Percentiles rank a stretch among this genome's conserved stretches.
phyloP scores from a whole-genome alignment of 768 basidiomycete genomes.

The Naganishia randhawae region DNA sequence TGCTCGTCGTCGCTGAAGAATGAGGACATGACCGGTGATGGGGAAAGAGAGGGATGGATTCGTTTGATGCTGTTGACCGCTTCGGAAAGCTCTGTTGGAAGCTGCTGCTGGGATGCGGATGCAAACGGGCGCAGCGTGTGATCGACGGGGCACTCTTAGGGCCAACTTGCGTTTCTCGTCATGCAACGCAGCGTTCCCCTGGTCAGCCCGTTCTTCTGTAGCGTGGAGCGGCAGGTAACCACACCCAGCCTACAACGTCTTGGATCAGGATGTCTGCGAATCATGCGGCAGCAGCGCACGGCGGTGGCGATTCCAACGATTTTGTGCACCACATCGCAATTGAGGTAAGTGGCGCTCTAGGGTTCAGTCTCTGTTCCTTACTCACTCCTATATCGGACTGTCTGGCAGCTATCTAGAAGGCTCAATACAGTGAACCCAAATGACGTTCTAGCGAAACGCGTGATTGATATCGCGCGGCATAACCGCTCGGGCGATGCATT shows the following conservation, averaged over 20 bases:
- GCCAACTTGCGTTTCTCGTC: no score
- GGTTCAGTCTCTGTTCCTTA: not conserved
- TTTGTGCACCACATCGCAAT: conserved; percentile 49
- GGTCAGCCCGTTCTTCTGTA: no score
- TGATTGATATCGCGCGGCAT: conserved; percentile 73
- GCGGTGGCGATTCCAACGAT: conserved; percentile 27
- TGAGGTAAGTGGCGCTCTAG: conserved; percentile 37
- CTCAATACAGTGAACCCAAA: conserved; percentile 79
- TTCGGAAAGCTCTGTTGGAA: no score
- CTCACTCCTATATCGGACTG: conserved; percentile 55
- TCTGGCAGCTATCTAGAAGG: conserved; percentile 73
- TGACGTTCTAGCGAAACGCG: conserved; percentile 70
- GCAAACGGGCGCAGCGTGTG: no score
- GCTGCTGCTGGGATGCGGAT: no score
- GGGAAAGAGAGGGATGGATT: no score
- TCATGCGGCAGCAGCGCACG: conserved; percentile 3
- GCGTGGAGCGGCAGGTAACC: no score
- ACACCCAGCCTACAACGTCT: no score
- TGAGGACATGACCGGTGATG: conserved; percentile 19
- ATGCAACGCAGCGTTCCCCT: no score
- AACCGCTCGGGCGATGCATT: conserved; percentile 62
- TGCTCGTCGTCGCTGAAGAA: conserved; percentile 23
- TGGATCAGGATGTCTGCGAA: conserved; percentile 8
- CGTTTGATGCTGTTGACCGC: no score
- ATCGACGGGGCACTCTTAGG: no score